Evolutionary conservation across 257 asterid genomes (phyloP).

Genomic region (Eucommia ulmoides): DNA sequence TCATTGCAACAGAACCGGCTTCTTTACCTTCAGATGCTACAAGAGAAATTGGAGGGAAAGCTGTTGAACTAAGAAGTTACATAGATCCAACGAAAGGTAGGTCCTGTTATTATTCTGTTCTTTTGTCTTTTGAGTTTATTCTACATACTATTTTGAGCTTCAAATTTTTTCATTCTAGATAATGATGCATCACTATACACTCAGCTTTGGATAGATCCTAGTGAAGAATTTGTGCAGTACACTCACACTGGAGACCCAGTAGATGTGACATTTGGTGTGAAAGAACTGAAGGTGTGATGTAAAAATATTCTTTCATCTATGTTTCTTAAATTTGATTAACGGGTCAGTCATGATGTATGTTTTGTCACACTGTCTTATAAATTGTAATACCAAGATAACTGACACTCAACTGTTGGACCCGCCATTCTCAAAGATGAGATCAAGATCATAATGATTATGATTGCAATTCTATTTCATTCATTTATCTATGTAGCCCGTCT

Average conservation of each 20-base stretch:
- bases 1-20: slow-evolving; percentile 70
- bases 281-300: slow-evolving; percentile 72
- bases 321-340: not conserved
- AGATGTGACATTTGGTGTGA: slow-evolving; percentile 91
- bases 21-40: slow-evolving; percentile 49
- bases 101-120: slow-evolving; percentile 4
- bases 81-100: slow-evolving; percentile 91
- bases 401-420: not conserved
- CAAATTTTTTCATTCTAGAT: slow-evolving; percentile 36
- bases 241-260: slow-evolving; percentile 73
- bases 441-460: not conserved
- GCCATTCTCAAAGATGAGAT: not conserved
- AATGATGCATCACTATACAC: slow-evolving; percentile 88
- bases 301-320: not conserved
- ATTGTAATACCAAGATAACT: not conserved
- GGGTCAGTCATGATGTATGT: not conserved
- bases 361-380: not conserved
- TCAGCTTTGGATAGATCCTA: slow-evolving; percentile 95
- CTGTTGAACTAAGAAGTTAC: slow-evolving; percentile 93
- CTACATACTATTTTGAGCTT: slow-evolving; percentile 10
- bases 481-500: not conserved
- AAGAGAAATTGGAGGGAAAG: slow-evolving; percentile 83
- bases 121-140: slow-evolving; percentile 5
- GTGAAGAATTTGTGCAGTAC: slow-evolving; percentile 87
- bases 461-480: not conserved